Percentiles rank a stretch among this genome's conserved stretches.
These are phyloP conservation scores for Phaffomyces opuntiae DNA, from an alignment of 805 yeast species.

Conservation along the genomic window DNA sequence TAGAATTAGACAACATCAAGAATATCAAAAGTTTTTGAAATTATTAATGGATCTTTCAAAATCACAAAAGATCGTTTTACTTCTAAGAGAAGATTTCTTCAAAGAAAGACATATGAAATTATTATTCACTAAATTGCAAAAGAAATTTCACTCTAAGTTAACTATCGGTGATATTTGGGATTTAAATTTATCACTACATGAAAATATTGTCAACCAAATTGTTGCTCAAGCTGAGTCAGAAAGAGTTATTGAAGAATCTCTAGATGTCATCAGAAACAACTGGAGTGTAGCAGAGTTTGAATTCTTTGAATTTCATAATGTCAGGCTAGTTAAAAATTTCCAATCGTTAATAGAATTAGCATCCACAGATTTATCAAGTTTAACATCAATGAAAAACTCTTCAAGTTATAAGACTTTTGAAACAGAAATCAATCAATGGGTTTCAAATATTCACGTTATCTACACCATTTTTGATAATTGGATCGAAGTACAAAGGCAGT, in stretches of 20 bases:
- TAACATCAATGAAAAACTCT: constrained; percentile 68
- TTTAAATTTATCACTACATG: constrained; percentile 42
- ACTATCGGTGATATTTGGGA: constrained; percentile 47
- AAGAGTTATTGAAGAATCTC: constrained; percentile 49
- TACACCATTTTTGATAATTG: constrained; percentile 54
- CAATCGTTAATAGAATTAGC: constrained; percentile 50
- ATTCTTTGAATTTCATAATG: constrained; percentile 43
- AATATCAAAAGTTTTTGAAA: constrained; percentile 53
- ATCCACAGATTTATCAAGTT: constrained; percentile 51
- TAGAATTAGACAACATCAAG: constrained; percentile 57
- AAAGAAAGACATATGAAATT: constrained; percentile 62
- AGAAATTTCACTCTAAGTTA: constrained; percentile 1
- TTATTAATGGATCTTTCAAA: constrained; percentile 29
- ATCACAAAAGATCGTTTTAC: constrained; percentile 27
- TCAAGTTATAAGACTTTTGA: constrained; percentile 55
- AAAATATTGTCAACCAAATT: constrained; percentile 37
- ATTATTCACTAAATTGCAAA: constrained; percentile 32
- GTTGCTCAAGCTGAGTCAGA: constrained; percentile 69
- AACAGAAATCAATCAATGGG: constrained; percentile 47
- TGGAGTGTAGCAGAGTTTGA: constrained; percentile 56
- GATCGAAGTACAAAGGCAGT: constrained; percentile 83
- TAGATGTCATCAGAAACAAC: constrained; percentile 39
- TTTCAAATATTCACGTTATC: constrained; percentile 44
- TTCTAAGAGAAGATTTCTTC: constrained; percentile 49
- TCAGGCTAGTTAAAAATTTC: constrained; percentile 63